These are phyloP conservation scores for Tetrapisispora nanseiensis DNA, from an alignment of 805 yeast genomes.

Conservation along the genomic window DNA sequence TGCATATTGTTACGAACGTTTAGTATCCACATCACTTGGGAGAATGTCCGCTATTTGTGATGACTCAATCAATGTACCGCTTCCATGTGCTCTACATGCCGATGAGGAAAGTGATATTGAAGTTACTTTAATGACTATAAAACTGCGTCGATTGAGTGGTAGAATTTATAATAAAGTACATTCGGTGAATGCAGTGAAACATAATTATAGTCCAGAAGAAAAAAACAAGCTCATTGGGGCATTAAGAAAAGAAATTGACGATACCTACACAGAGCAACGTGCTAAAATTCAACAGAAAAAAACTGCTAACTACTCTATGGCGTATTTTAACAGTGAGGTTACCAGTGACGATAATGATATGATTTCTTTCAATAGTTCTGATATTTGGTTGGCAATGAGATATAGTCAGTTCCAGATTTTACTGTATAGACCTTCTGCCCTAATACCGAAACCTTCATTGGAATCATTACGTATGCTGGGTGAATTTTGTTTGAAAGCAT, in stretches of 20 bases:
- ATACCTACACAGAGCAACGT: constrained; percentile 19
- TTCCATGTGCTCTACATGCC: constrained; percentile 33
- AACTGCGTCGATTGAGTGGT: constrained; percentile 40
- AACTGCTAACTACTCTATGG: constrained; percentile 3
- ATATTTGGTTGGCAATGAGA: constrained; percentile 31
- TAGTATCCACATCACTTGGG: constrained; percentile 40
- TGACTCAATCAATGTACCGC: constrained; percentile 39
- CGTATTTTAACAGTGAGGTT: constrained; percentile 7
- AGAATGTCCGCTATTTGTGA: constrained; percentile 41
- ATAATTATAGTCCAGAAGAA: constrained; percentile 25
- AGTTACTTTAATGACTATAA: constrained; percentile 34
- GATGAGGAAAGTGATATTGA: constrained; percentile 35
- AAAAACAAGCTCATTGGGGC: constrained; percentile 27
- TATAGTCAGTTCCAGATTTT: constrained; percentile 39
- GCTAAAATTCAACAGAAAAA: constrained; percentile 17
- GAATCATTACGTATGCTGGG: constrained; percentile 36
- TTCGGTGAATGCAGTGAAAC: constrained; percentile 33
- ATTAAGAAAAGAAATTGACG: constrained; percentile 30
- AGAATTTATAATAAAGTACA: constrained; percentile 37
- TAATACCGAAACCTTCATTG: constrained; percentile 37
- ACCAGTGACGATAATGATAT: constrained; percentile 5
- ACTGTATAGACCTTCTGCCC: constrained; percentile 41
- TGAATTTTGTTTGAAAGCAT: constrained; percentile 36
- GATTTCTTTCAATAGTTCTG: constrained; percentile 30
- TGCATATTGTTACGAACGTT: constrained; percentile 39